These are phyloP conservation scores for Clarkia xantiana DNA, from an alignment of 345 rosid genomes.

Conservation along the genomic window DNA sequence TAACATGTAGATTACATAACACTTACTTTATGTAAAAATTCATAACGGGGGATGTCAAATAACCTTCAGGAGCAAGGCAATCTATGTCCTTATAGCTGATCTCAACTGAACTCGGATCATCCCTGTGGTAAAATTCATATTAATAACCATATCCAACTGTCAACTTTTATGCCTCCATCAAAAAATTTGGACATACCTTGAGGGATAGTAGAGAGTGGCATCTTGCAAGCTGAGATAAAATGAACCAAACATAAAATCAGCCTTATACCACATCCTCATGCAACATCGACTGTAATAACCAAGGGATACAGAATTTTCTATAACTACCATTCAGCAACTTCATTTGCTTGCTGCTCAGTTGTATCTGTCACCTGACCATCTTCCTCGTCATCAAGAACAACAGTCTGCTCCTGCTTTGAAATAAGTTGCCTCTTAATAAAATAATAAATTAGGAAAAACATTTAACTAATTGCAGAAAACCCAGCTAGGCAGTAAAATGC, in stretches of 20 bases:
- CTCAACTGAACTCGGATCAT: constrained; percentile 53
- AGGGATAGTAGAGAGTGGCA: constrained; percentile 48
- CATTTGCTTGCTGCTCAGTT: constrained; percentile 16
- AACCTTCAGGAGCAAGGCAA: constrained; percentile 55
- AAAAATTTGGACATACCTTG: constrained; percentile 31
- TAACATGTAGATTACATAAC: background rate
- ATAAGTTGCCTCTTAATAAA: constrained; percentile 8
- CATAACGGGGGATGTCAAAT: constrained; percentile 63
- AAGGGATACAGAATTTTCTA: constrained; percentile 2
- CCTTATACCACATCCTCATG: too few species aligned
- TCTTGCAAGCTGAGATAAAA: constrained; percentile 36
- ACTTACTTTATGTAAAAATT: constrained; percentile 72
- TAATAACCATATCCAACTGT: background rate
- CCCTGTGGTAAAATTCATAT: constrained; percentile 27
- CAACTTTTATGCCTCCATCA: background rate
- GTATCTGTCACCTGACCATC: constrained; percentile 26
- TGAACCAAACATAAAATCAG: constrained; percentile 13
- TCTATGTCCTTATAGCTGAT: constrained; percentile 43
- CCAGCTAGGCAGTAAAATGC: too few species aligned
- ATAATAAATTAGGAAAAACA: constrained; percentile 1
- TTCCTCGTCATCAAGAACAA: constrained; percentile 64
- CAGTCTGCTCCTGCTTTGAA: constrained; percentile 24
- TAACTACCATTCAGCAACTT: constrained; percentile 41
- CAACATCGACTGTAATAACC: constrained; percentile 4
- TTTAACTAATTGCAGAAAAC: background rate